Evolutionary conservation across 2,329 filamentous ascomycete genomes (phyloP), one percentile per base, ranked within the genome.

Genomic region (Talaromyces sp.): DNA sequence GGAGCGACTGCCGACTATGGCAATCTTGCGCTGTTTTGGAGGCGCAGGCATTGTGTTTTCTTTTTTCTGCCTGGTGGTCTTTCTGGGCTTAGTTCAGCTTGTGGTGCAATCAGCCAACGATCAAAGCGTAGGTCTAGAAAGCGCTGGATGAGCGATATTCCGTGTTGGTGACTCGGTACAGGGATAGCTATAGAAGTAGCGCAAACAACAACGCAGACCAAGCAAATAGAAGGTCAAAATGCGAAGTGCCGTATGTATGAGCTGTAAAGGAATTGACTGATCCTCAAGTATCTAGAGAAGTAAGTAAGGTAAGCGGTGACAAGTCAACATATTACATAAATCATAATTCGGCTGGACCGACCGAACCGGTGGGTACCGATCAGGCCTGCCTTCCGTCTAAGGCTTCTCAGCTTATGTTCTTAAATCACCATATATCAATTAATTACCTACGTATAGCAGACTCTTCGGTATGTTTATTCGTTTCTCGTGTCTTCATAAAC

Each of bases 1-100:
- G 65, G 93, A 95, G 73, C 93, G 88, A 80, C 91, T 96, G 80
- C 93, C 93, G 67, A 97, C 92, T 79, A 97, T 93, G 78, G 93
- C 93, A 76, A 97, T 89, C 84, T 97, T 97, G 72, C 93, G 85
- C 79, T 96, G 92, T 79, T 96, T 96, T 64, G 88, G 85, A 65
- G 87, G 85, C 55, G 88, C 80, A 69, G 87, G 83, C 88, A 91
- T 91, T 68, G 72, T 78, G 64, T 37, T 60, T 40, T 18, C 37
- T 57, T 56, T 42, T 57, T 57, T 31, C 40, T 61, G 61, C 28
- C 37, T 60, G 60, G 14, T 56, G 42, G 44, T 48, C 21, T 35
- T 52, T 60, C 40, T 50, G 37, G 56, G 42, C 25, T 39, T 57
- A 40, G 33, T 39, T 28, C 28, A 21, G 33, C 54, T 42, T 57